Evolutionary conservation across 2,329 filamentous ascomycete species (phyloP).

Genomic region (Blumeria hordei): DNA sequence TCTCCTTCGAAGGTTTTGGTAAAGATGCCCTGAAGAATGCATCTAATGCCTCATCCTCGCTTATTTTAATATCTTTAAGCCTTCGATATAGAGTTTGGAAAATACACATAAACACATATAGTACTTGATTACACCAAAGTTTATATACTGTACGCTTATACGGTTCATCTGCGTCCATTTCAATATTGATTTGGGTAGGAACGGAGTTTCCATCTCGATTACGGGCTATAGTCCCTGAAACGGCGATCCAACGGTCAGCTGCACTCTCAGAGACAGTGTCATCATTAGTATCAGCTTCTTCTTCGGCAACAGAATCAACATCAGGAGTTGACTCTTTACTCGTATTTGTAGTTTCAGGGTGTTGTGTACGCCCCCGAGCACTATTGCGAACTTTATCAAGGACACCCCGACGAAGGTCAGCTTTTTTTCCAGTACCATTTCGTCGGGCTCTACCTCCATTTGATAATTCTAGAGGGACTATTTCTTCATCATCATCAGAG

Average conservation of each 20-base stretch:
- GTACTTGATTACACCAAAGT: conserved; percentile 72
- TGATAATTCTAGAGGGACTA: conserved; percentile 40
- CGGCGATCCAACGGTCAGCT: conserved; percentile 40
- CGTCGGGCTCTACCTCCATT: conserved; percentile 39
- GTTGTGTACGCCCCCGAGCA: conserved; percentile 43
- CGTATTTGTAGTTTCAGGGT: conserved; percentile 56
- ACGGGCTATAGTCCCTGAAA: conserved; percentile 24
- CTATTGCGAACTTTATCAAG: conserved; percentile 56
- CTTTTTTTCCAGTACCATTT: conserved; percentile 40
- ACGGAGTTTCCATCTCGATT: background rate
- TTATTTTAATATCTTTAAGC: conserved; percentile 60
- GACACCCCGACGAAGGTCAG: conserved; percentile 62
- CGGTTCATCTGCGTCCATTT: conserved; percentile 52
- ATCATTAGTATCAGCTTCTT: conserved; percentile 37
- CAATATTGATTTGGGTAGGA: conserved; percentile 31
- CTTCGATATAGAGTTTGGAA: conserved; percentile 81
- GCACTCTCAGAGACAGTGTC: conserved; percentile 34
- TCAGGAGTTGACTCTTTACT: conserved; percentile 84
- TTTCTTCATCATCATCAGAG: conserved; percentile 49
- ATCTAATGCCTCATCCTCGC: conserved; percentile 45
- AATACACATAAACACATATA: conserved; percentile 87
- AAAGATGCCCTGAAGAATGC: conserved; percentile 51
- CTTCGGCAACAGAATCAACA: conserved; percentile 49
- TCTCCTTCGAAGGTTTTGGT: conserved; percentile 57
- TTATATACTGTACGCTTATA: conserved; percentile 66